Evolutionary conservation across 495 filamentous ascomycete species (phyloP), one percentile per base, ranked within the genome.

Genomic region (Bryoglossum gracile): DNA sequence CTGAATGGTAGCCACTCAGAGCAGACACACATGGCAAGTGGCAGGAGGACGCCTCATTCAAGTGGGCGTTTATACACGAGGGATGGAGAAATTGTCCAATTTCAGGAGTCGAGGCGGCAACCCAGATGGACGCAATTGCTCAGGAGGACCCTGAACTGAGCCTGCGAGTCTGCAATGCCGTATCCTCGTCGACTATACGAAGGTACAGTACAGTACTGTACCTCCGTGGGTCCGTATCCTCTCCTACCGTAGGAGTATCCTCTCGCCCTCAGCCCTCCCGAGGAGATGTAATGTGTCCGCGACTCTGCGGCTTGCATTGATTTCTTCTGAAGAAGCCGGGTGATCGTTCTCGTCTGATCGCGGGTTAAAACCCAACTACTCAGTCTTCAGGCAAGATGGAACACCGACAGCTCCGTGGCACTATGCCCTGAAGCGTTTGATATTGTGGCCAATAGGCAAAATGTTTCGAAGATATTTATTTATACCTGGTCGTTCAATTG

Each of bases 1-100:
- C 11, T 47, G 47, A 56, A 18, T 47, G 48, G 53, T 48, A 56
- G 53, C 47, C 53, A 41, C 25, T 42, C n/a, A 42, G 32, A 50
- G 26, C 14, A 2, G 41, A 34, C 9, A 36, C 33, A 13, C 13
- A 16, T 6, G 3, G 11, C n/a, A 10, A 39, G 36, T 22, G 36
- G 42, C 14, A 10, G 2, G 24, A 32, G 1, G 40, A n/a, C 14
- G 3, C 30, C 11, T n/a, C 14, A 30, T 8, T 8, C 42, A 32
- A 32, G 33, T 19, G 42, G 21, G 43, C 30, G 22, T 14, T 2
- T 46, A 30, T 30, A 13, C 26, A 30, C 13, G 13, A 30, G n/a
- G n/a, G n/a, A n/a, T n/a, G n/a, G 26, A 30, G 13, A 30, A 30
- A 6, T 30, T 30, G 26, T 30, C 13, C 26, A 30, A 30, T 30